Evolutionary conservation across 2,329 filamentous ascomycete species (phyloP), one percentile per base, ranked within the genome.

Genomic region (Beauveria sp.): DNA sequence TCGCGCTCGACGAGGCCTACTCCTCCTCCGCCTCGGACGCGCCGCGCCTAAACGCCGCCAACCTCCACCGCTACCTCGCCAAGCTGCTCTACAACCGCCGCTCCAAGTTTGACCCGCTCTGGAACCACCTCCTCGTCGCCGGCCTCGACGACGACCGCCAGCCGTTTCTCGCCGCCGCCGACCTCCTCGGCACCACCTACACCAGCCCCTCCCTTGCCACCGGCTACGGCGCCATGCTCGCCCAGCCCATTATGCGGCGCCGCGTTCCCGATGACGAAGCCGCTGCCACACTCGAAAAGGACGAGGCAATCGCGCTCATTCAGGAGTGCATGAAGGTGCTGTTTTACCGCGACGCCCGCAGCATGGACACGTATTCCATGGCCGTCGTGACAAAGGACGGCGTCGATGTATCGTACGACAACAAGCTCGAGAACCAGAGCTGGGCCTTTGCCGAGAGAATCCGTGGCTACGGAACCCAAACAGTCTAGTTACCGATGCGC

Each of bases 301-400:
- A 97, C 70, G 76, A 90, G 73, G 95, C 95, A 54, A 81, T 97
- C 64, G 80, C 88, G 63, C 84, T 91, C 46, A 78, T 99, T 72
- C 89, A 89, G 80, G 90, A 96, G 79, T 96, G 92, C 77, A 93
- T 99, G 90, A 98, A 98, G 84, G 93, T 98, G 59, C 83, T 99
- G 64, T 99, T 90, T 81, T 99, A 99, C 82, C 86, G 95, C 70
- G 95, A 99, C 77, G 95, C 95, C 50, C 87, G 95, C 75, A 96
- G 90, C 79, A 79, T 95, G 77, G 92, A 97, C 77, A 83, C 84
- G 68, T 99, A 97, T 80, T 95, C 90, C 66, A 88, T 98, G 73
- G 93, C 93, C 22, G 83, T 98, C 60, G 83, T 99, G 62, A 95
- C 90, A 61, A 89, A 91, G 77, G 90, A 91, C 54, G 91, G 90